Base-by-base conservation (phyloP, 306 rosid species). In the Argentina anserina region DNA sequence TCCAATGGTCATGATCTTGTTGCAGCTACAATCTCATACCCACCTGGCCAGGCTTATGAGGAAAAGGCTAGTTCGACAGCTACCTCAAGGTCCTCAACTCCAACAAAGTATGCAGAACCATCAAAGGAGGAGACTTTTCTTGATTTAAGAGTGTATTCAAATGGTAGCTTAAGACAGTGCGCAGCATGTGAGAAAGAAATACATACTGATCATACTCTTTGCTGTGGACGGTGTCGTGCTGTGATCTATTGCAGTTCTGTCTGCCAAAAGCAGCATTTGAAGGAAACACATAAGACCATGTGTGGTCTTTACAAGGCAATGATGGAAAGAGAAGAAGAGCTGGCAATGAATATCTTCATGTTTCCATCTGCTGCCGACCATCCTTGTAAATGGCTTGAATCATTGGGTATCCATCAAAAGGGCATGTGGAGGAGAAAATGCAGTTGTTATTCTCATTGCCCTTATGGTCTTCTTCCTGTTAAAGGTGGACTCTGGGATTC, bases 241-340 rank as follows among this genome's bases (percentile, higher is more conserved):
- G 81, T 89, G 59, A 60, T 85, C 58, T 86, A 83, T 65, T 84
- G 91, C 80, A 80, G 79, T 73, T 74, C 89, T 13, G 58, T 80
- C 66, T 87, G 95, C 80, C 89, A 85, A 75, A 88, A 88, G 79
- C 89, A 86, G 68, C 88, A 88, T 50, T 82, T 86, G 80, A 86
- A 73, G 26, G 88, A 82, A 28, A 71, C 84, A 5, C 88, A 84
- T 79, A 86, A 82, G 74, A 82, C 74, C 77, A 69, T 47, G 72
- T 88, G 90, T 43, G 84, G 87, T 78, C 83, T 80, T 65, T 86
- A 85, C 88, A 79, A 78, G 78, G 86, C 83, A 33, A 85, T 88
- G 90, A 85, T 86, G 88, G 88, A 88, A 79, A 88, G 88, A 72
- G 90, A 86, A 76, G 90, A 88, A 75, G 92, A 88, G 81, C 76